Base-by-base conservation (phyloP, 352 stramenopile species). In the Phytophthora pluvialis region DNA sequence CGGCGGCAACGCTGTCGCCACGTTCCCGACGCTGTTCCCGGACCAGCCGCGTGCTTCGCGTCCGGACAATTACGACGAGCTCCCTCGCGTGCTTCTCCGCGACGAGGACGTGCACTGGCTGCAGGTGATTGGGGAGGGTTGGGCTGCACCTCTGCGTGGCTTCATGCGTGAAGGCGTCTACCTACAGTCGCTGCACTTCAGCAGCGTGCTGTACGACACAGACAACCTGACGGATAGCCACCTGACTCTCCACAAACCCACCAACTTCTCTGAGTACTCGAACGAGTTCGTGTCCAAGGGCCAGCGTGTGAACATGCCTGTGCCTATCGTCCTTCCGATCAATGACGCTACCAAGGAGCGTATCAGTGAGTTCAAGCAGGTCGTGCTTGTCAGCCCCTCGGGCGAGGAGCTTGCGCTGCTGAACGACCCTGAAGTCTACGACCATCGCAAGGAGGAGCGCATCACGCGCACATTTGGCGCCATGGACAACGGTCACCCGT, bases 91-190 rank as follows among this genome's bases (percentile, higher is more conserved):
- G 18, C 78, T 99, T 25, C 85, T 99, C 5, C 98, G 91, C 18
- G 94, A 99, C 66, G 97, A 99, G 72, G 97, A 99, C 73, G 81
- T 99, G 21, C 98, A 99, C 72, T 99, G 97, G 97, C 78, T 99
- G 15, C 97, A 99, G 71, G 96, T 98, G 33, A 92, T 99, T 66
- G 96, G 93, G 35, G 97, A 99, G 73, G 97, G 97, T 28, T 99
- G 97, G 97, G 97, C 97, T 6, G 85, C 91, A 28, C 97, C 97
- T 31, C 82, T 99, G 6, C 92, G 88, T 60, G 97, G 97, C 52
- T 99, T 99, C 69, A 99, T 99, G 97, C 83, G 97, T 26, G 96
- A 99, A 74, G 96, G 96, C 28, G 96, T 95, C 32, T 93, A 99
- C 40, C 80, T 99, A 32, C 97, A 99, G 74, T 97, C 95, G 7